A percentile compares a stretch with the other conserved stretches of the same genome.
These are phyloP conservation scores for Penicillium sp. DNA, from an alignment of 2,329 filamentous ascomycete species.

Conservation along the genomic window DNA sequence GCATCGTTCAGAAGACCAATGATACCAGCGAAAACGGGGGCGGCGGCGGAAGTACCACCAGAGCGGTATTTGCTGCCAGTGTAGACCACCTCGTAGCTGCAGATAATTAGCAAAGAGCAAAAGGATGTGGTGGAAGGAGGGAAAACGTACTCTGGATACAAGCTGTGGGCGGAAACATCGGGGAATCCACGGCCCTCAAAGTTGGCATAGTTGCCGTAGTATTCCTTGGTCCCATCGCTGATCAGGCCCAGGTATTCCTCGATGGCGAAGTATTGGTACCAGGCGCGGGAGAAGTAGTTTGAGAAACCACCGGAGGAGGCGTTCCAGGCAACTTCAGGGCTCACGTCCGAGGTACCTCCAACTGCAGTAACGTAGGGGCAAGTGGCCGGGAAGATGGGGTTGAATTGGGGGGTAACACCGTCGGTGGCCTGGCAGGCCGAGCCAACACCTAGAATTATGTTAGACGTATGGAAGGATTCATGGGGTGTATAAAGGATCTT, in stretches of 20 bases:
- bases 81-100: slow-evolving; percentile 26
- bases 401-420: slow-evolving; percentile 61
- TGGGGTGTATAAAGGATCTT: background rate
- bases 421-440: slow-evolving; percentile 65
- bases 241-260: slow-evolving; percentile 53
- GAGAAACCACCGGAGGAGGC: slow-evolving; percentile 58
- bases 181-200: slow-evolving; percentile 60
- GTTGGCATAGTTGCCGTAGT: slow-evolving; percentile 55
- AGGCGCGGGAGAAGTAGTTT: slow-evolving; percentile 56
- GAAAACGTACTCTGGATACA: slow-evolving; percentile 47
- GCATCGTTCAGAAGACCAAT: slow-evolving; percentile 66
- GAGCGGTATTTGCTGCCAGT: slow-evolving; percentile 18
- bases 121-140: slow-evolving; percentile 44
- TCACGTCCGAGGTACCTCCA: slow-evolving; percentile 61
- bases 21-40: slow-evolving; percentile 63
- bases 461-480: background rate
- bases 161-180: slow-evolving; percentile 66
- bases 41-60: slow-evolving; percentile 49
- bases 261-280: slow-evolving; percentile 56
- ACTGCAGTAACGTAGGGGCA: slow-evolving; percentile 73
- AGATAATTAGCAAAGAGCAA: slow-evolving; percentile 15
- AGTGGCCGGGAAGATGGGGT: slow-evolving; percentile 68
- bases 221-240: slow-evolving; percentile 43
- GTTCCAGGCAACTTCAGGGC: slow-evolving; percentile 57
- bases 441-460: slow-evolving; percentile 55